Percentiles rank a stretch among this genome's conserved stretches.
Evolutionary conservation across 208 protist species (phyloP).

Genomic region (Trypanosoma cruzi): DNA sequence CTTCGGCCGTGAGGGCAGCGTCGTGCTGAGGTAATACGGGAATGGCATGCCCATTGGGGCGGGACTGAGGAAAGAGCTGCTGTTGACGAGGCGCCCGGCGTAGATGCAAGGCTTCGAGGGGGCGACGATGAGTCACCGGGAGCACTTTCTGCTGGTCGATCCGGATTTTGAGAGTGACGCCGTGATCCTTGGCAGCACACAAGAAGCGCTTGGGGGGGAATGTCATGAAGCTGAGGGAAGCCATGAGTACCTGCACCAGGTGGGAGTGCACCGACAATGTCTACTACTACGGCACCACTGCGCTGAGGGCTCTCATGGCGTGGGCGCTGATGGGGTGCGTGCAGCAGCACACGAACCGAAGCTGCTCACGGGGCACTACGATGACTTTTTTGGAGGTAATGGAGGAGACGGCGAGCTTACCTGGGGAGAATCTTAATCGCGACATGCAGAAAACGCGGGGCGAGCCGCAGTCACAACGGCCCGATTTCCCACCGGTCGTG

Average conservation of each 20-base stretch:
- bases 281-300: slow-evolving; percentile 78
- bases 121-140: slow-evolving; percentile 69
- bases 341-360: slow-evolving; percentile 80
- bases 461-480: slow-evolving; percentile 44
- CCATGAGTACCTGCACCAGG: slow-evolving; percentile 72
- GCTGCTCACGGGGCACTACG: slow-evolving; percentile 66
- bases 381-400: slow-evolving; percentile 73
- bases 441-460: slow-evolving; percentile 47
- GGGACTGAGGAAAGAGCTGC: slow-evolving; percentile 52
- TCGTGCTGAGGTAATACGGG: slow-evolving; percentile 70
- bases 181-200: slow-evolving; percentile 76
- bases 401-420: slow-evolving; percentile 46
- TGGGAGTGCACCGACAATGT: slow-evolving; percentile 90
- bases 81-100: slow-evolving; percentile 64
- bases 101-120: slow-evolving; percentile 87
- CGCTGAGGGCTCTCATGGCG: slow-evolving; percentile 63
- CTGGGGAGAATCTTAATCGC: slow-evolving; percentile 30
- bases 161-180: slow-evolving; percentile 89
- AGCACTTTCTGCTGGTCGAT: slow-evolving; percentile 89
- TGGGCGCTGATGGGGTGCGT: slow-evolving; percentile 78
- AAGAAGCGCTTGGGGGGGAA: slow-evolving; percentile 86
- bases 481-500: slow-evolving; percentile 65
- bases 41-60: slow-evolving; percentile 77
- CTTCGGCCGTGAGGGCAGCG: slow-evolving; percentile 40
- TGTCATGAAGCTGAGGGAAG: slow-evolving; percentile 74